These are phyloP conservation scores for Coniochaeta ligniaria DNA, from an alignment of 2,329 filamentous ascomycete genomes.

Conservation along the genomic window DNA sequence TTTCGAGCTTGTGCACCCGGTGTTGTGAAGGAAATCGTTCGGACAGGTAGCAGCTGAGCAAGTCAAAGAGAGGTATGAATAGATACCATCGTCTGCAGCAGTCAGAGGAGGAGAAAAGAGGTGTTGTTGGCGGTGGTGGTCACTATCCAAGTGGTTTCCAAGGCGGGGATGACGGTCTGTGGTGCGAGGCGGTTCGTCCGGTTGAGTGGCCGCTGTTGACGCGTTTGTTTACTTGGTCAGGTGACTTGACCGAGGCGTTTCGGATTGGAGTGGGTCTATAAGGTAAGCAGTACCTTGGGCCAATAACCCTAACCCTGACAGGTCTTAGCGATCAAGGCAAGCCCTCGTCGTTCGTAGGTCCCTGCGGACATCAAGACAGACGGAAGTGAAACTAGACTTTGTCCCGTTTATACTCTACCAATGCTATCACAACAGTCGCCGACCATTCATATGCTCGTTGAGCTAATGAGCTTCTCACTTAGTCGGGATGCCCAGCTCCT, in stretches of 20 bases:
- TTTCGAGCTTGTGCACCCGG: background rate
- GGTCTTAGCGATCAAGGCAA: too few relatives aligned
- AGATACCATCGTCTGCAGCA: background rate
- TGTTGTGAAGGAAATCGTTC: background rate
- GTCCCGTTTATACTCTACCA: too few relatives aligned
- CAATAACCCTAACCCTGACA: too few relatives aligned
- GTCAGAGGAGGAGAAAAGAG: background rate
- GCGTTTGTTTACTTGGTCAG: conserved; percentile 4
- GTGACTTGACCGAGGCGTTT: background rate
- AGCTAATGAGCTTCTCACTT: background rate
- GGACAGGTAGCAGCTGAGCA: background rate
- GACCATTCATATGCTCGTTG: too few relatives aligned
- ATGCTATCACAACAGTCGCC: too few relatives aligned
- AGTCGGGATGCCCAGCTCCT: conserved; percentile 54
- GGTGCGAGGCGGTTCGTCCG: background rate
- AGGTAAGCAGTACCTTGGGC: too few relatives aligned
- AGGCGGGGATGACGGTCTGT: background rate
- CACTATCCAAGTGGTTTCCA: background rate
- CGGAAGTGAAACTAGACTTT: too few relatives aligned
- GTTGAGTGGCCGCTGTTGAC: background rate
- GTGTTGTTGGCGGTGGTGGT: background rate
- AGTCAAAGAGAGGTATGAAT: background rate
- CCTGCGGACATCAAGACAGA: too few relatives aligned
- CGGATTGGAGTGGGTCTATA: too few relatives aligned
- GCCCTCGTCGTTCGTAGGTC: too few relatives aligned